phyloP scores from a whole-genome alignment of 768 basidiomycete species.

The Peribolospora kevripleyi region DNA sequence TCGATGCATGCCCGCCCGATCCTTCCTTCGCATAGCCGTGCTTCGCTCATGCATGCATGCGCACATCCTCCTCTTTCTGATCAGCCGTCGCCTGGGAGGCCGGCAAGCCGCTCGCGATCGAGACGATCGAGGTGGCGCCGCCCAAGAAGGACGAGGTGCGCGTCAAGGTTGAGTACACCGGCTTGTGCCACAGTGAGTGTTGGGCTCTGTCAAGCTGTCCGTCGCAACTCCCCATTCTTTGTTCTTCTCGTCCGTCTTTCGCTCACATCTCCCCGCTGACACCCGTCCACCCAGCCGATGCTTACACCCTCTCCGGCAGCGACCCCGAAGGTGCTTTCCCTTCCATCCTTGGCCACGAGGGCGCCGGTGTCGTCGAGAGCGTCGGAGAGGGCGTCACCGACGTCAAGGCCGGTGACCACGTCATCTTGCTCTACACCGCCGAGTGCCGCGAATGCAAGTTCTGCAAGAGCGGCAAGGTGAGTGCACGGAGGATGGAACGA shows the following conservation, averaged over 20 bases:
- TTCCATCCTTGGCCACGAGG: slow-evolving; percentile 20
- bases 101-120: slow-evolving; percentile 57
- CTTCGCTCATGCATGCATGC: no score
- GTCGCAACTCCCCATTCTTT: background rate
- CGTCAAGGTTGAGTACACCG: slow-evolving; percentile 76
- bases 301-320: slow-evolving; percentile 85
- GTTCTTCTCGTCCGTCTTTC: background rate
- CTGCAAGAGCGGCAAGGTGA: slow-evolving; percentile 50
- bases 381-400: slow-evolving; percentile 82
- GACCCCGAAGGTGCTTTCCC: slow-evolving; percentile 51
- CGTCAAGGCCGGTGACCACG: slow-evolving; percentile 70
- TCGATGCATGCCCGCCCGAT: no score
- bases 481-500: no score
- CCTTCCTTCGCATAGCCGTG: no score
- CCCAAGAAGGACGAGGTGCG: slow-evolving; percentile 76
- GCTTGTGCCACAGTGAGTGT: slow-evolving; percentile 60
- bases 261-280: background rate
- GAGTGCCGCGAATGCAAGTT: slow-evolving; percentile 96
- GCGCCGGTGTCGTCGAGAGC: slow-evolving; percentile 85
- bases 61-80: background rate
- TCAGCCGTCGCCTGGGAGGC: slow-evolving; percentile 69
- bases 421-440: slow-evolving; percentile 41
- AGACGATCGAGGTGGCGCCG: slow-evolving; percentile 81
- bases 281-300: slow-evolving; percentile 28
- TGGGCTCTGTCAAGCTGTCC: background rate